Evolutionary conservation across 129 eudicot genomes (phyloP).

Genomic region (Calendula officinalis): DNA sequence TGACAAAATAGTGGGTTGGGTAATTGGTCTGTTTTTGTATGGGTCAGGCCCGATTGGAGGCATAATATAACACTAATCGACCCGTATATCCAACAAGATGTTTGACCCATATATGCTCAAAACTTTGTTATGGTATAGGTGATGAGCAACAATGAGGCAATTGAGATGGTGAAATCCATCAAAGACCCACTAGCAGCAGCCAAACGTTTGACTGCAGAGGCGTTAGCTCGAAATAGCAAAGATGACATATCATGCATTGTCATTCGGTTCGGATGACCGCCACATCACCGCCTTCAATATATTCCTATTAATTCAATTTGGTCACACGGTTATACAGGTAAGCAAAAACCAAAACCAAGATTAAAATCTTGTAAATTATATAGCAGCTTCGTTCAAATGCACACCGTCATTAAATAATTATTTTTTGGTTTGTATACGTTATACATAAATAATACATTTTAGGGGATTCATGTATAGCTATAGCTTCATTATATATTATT

Average conservation of each 20-base stretch:
- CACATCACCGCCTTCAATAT: not conserved
- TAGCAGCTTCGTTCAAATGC: conserved; percentile 22
- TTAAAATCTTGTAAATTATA: conserved; percentile 24
- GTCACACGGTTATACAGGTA: conserved; percentile 8
- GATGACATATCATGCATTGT: not conserved
- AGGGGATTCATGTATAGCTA: conserved; percentile 32
- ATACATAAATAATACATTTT: conserved; percentile 4
- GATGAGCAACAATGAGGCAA: not conserved
- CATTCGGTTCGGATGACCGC: not conserved
- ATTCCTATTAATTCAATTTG: conserved; percentile 2
- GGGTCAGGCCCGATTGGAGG: too few relatives aligned
- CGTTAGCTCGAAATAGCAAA: not conserved
- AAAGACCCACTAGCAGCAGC: not conserved
- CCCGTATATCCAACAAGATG: too few relatives aligned
- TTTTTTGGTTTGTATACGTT: conserved; percentile 17
- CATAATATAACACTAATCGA: too few relatives aligned
- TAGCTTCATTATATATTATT: not conserved
- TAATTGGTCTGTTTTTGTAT: too few relatives aligned
- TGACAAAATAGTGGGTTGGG: too few relatives aligned
- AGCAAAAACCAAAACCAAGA: not conserved
- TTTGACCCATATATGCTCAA: too few relatives aligned
- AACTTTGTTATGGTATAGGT: conserved; percentile 6
- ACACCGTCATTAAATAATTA: conserved; percentile 13
- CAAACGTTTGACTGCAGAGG: not conserved
- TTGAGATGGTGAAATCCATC: not conserved